These are phyloP conservation scores for Auricularia sp. DNA, from an alignment of 768 basidiomycete genomes.

Conservation along the genomic window DNA sequence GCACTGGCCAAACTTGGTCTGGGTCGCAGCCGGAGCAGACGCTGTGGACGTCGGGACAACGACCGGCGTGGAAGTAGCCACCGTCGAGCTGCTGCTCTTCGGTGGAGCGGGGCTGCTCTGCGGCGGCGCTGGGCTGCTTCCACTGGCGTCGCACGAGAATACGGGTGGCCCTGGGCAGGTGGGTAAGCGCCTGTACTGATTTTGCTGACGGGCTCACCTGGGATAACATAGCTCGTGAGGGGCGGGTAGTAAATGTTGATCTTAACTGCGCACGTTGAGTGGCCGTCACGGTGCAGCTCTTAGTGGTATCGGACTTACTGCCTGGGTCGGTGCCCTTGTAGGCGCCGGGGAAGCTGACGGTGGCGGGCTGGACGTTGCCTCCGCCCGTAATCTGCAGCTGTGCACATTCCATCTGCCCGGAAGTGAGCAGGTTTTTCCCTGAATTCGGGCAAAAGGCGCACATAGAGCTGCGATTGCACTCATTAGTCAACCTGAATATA, in stretches of 20 bases:
- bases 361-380: slow-evolving; percentile 16
- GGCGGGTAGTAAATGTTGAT: slow-evolving; percentile 22
- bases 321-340: slow-evolving; percentile 24
- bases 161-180: too few species aligned
- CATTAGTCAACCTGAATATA: neutral
- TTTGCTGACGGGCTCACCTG: slow-evolving; percentile 8
- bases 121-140: neutral
- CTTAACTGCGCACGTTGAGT: slow-evolving; percentile 9
- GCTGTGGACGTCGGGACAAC: neutral
- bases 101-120: too few species aligned
- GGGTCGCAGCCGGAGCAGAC: slow-evolving; percentile 4
- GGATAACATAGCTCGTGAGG: slow-evolving; percentile 15
- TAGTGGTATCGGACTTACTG: slow-evolving; percentile 1
- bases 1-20: slow-evolving; percentile 4
- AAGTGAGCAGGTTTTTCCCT: neutral
- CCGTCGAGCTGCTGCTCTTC: neutral
- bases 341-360: slow-evolving; percentile 15
- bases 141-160: neutral
- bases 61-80: neutral
- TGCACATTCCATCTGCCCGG: slow-evolving; percentile 27
- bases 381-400: slow-evolving; percentile 29
- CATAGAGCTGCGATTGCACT: slow-evolving; percentile 38
- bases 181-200: too few species aligned
- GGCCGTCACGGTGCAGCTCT: too few species aligned
- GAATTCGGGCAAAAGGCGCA: slow-evolving; percentile 12